phyloP scores from a whole-genome alignment of 2,329 filamentous ascomycete genomes.

The Colletotrichum sp. region DNA sequence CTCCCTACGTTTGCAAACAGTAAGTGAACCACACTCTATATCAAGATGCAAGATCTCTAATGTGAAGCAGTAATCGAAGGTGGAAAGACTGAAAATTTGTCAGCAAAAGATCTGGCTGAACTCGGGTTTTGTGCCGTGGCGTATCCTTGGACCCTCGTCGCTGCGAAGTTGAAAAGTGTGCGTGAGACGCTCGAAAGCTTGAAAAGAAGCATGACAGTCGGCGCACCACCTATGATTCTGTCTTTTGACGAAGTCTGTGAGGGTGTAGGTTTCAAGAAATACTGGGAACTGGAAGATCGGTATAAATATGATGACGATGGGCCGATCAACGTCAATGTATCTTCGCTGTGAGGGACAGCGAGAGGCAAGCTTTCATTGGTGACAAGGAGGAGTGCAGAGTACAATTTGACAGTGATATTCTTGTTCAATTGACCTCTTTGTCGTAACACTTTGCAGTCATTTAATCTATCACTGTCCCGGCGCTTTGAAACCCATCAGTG shows the following conservation, averaged over 20 bases:
- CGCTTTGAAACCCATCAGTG: not conserved
- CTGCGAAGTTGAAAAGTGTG: slow-evolving; percentile 45
- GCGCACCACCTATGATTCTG: slow-evolving; percentile 45
- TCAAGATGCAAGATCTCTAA: not conserved
- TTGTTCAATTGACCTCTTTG: not conserved
- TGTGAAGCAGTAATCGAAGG: slow-evolving; percentile 29
- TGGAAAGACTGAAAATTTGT: slow-evolving; percentile 38
- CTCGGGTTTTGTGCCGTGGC: slow-evolving; percentile 45
- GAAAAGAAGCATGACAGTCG: slow-evolving; percentile 44
- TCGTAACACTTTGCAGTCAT: not conserved
- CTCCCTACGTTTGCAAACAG: slow-evolving; percentile 44
- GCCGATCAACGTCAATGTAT: not conserved
- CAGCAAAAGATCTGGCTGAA: slow-evolving; percentile 34
- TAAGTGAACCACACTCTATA: not conserved
- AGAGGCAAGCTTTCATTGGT: not conserved
- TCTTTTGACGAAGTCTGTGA: slow-evolving; percentile 48
- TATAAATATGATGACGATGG: not conserved
- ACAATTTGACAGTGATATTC: not conserved
- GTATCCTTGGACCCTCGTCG: slow-evolving; percentile 49
- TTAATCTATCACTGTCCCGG: not conserved
- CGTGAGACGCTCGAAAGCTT: slow-evolving; percentile 38
- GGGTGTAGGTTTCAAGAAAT: slow-evolving; percentile 49
- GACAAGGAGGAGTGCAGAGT: not conserved
- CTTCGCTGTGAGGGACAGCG: not conserved
- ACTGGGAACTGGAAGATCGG: slow-evolving; percentile 26